Base-by-base conservation (phyloP, 1,284 basidiomycete species). In the Cryptococcus hybrid region DNA sequence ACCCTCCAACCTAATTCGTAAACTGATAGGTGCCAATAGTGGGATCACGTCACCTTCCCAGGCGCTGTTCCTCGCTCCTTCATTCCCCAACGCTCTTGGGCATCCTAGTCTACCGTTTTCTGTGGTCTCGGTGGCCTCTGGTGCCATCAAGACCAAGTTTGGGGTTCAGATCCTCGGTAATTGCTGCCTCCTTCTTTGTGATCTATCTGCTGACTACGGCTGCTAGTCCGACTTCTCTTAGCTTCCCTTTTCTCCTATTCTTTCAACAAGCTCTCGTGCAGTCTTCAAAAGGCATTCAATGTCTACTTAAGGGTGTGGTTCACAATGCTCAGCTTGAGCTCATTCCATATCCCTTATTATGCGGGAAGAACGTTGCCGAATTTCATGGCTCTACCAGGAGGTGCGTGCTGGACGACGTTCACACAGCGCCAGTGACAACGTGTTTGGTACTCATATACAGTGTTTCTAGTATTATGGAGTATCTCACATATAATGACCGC, bases 271-370 rank as follows among this genome's bases (percentile, higher is more conserved):
- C 77, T 97, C 44, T 80, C 86, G 39, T 82, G 84, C 45, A 84
- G 85, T 0, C 82, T 89, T 3, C 79, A 82, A 0, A 79, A 78
- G 7, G 83, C 86, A 11, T 93, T 86, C 64, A 89, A 88, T 6
- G 74, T 78, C 2, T 70, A 75, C 3, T 82, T 86, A 0, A 80
- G 85, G 4, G 69, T 82, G 7, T 82, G 86, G 65, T 92, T 88
- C 71, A 74, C 84, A 1, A 57, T 92, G 0, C 71, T 96, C 24
- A 86, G 86, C 1, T 83, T 86, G 58, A 84, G 85, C 0, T 92
- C 96, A 73, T 98, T 97, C 72, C 95, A 98, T 74, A 76, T 93
- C 9, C 86, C 87, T 3, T 99, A 92, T 76, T 99, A 92, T 87
- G 88, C 91, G 78, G 86, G 92, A 3, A 81, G 95, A 48, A 96